A percentile compares a stretch with the other conserved stretches of the same genome.
Conservation (phyloP, 345 rosid species). For the Salix viminalis region DNA sequence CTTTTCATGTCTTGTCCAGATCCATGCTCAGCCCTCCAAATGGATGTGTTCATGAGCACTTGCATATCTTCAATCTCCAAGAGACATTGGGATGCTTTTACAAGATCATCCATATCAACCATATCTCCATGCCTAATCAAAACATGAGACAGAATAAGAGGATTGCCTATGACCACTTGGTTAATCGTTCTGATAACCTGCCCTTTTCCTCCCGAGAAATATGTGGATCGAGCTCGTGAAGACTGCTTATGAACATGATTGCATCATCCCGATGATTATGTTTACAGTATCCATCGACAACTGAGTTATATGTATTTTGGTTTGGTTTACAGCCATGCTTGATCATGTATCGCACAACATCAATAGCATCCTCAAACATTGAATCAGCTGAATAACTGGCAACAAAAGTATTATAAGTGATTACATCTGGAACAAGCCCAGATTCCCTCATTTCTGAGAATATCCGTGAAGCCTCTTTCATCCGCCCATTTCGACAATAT, state of each 20-base stretch:
- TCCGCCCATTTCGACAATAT: constrained; percentile 81
- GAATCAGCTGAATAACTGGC: constrained; percentile 87
- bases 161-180: constrained; percentile 46
- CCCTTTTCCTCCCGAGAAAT: constrained; percentile 46
- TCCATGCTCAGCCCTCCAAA: background rate
- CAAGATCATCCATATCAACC: background rate
- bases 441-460: constrained; percentile 65
- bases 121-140: background rate
- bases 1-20: background rate
- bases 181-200: constrained; percentile 60
- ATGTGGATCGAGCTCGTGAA: constrained; percentile 61
- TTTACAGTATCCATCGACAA: constrained; percentile 84
- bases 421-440: constrained; percentile 70
- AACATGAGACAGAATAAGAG: background rate
- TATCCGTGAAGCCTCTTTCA: constrained; percentile 79
- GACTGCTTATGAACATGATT: constrained; percentile 44
- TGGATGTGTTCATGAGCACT: background rate
- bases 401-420: constrained; percentile 83
- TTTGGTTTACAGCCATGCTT: constrained; percentile 68
- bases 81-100: background rate
- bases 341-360: constrained; percentile 71
- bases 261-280: constrained; percentile 61
- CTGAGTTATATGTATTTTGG: constrained; percentile 72
- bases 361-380: constrained; percentile 73
- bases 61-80: background rate